These are phyloP conservation scores for Eimeria praecox DNA, from an alignment of 169 alveolate species.

Conservation along the genomic window DNA sequence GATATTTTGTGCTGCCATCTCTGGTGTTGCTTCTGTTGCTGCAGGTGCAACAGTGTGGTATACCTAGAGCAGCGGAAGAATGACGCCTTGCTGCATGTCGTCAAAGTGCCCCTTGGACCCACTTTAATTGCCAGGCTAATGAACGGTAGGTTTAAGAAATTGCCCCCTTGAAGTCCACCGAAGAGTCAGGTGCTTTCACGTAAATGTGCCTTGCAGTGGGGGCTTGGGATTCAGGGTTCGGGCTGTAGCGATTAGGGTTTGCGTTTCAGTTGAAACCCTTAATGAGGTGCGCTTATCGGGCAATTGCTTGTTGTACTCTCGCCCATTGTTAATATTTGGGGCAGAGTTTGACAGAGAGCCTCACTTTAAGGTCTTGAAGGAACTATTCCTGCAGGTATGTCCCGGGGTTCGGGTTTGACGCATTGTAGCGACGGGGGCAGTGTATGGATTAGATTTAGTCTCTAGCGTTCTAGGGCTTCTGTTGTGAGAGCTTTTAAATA, in stretches of 20 bases:
- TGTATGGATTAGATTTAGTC: no score
- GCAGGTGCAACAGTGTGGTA: constrained; percentile 82
- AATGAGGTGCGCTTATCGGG: constrained; percentile 97
- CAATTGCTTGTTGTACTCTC: constrained; percentile 94
- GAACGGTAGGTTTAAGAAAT: constrained; percentile 84
- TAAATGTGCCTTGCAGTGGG: background rate
- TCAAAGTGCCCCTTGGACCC: constrained; percentile 97
- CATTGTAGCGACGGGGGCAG: background rate
- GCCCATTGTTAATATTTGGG: constrained; percentile 92
- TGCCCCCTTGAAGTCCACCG: background rate
- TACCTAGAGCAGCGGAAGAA: constrained; percentile 85
- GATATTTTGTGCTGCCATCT: constrained; percentile 83
- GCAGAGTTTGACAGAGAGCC: constrained; percentile 79
- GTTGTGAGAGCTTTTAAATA: background rate
- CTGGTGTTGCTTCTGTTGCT: constrained; percentile 3
- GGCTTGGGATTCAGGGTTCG: background rate
- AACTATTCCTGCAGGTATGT: constrained; percentile 87
- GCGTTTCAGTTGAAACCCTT: constrained; percentile 91
- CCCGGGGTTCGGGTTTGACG: background rate
- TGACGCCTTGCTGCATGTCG: constrained; percentile 95
- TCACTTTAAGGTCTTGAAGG: constrained; percentile 81
- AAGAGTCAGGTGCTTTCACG: background rate
- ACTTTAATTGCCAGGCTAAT: constrained; percentile 94
- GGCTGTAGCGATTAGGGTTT: background rate
- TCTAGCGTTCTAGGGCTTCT: background rate